phyloP scores from a whole-genome alignment of 2,329 filamentous ascomycete species.

The Neonectria coccinea region DNA sequence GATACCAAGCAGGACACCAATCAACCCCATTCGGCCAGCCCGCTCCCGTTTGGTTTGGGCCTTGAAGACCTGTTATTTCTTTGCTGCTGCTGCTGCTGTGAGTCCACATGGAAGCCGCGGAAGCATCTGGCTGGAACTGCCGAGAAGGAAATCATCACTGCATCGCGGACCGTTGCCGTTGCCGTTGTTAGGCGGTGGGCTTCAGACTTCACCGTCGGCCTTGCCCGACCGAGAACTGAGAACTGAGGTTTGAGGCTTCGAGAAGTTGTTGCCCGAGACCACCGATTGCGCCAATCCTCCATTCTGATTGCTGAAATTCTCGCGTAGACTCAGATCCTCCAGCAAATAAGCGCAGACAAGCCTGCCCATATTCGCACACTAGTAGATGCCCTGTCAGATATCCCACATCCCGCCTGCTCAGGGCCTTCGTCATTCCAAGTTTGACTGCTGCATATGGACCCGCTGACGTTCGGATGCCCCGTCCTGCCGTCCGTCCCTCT shows the following conservation, averaged over 20 bases:
- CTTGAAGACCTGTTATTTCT: slow-evolving; percentile 34
- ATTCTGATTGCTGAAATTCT: slow-evolving; percentile 43
- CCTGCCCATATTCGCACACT: slow-evolving; percentile 31
- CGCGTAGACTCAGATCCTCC: slow-evolving; percentile 30
- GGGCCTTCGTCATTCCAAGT: slow-evolving; percentile 30
- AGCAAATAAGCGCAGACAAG: slow-evolving; percentile 29
- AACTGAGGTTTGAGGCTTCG: slow-evolving; percentile 33
- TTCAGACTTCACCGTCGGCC: slow-evolving; percentile 37
- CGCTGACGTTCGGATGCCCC: slow-evolving; percentile 24
- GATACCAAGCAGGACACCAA: slow-evolving; percentile 42
- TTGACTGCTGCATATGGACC: slow-evolving; percentile 31
- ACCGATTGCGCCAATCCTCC: slow-evolving; percentile 32
- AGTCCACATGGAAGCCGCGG: slow-evolving; percentile 37
- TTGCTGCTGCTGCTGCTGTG: slow-evolving; percentile 23
- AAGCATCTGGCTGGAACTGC: slow-evolving; percentile 19
- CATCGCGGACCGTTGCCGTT: slow-evolving; percentile 31
- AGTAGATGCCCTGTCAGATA: slow-evolving; percentile 42
- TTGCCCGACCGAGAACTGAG: slow-evolving; percentile 32
- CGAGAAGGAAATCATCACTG: slow-evolving; percentile 37
- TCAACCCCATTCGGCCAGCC: slow-evolving; percentile 30
- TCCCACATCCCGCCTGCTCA: slow-evolving; percentile 27
- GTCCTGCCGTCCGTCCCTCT: slow-evolving; percentile 22
- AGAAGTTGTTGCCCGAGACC: slow-evolving; percentile 31
- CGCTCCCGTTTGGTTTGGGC: slow-evolving; percentile 37
- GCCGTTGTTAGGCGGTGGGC: slow-evolving; percentile 22